Evolutionary conservation across 164 flowering plant species (phyloP).

Genomic region (Chimonanthus praecox): DNA sequence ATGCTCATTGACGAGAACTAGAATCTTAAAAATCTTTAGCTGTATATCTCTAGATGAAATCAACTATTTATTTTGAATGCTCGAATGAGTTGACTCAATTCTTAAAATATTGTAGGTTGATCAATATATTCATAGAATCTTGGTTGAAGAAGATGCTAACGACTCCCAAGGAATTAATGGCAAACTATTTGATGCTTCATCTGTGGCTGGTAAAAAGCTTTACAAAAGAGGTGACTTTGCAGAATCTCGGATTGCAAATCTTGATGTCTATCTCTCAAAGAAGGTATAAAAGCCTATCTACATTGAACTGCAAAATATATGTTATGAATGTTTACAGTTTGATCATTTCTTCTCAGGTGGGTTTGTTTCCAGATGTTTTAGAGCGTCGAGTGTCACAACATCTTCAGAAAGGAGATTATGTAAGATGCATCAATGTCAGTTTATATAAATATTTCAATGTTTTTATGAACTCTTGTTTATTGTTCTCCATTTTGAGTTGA

Average conservation of each 20-base stretch:
- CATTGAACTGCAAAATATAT: constrained; percentile 1
- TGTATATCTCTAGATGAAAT: background rate
- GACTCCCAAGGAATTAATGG: constrained; percentile 20
- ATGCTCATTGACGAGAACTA: background rate
- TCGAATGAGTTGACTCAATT: background rate
- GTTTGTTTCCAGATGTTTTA: constrained; percentile 82
- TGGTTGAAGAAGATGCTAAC: constrained; percentile 79
- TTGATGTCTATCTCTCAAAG: constrained; percentile 70
- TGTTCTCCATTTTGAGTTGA: constrained; percentile 24
- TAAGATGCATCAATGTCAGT: constrained; percentile 28
- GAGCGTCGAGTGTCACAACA: constrained; percentile 70
- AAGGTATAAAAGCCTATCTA: constrained; percentile 37
- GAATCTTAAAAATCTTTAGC: background rate
- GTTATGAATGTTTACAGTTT: constrained; percentile 1
- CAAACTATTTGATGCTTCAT: constrained; percentile 61
- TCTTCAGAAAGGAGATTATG: constrained; percentile 81
- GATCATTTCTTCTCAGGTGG: constrained; percentile 53
- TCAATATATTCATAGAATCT: constrained; percentile 73
- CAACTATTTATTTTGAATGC: background rate
- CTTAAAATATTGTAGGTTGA: constrained; percentile 51
- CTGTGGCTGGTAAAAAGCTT: constrained; percentile 55
- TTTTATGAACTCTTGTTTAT: constrained; percentile 2
- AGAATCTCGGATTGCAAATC: constrained; percentile 45
- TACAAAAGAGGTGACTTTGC: constrained; percentile 70
- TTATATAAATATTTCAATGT: background rate